phyloP scores from a whole-genome alignment of 179 eudicot genomes.

The Kewa caespitosa region DNA sequence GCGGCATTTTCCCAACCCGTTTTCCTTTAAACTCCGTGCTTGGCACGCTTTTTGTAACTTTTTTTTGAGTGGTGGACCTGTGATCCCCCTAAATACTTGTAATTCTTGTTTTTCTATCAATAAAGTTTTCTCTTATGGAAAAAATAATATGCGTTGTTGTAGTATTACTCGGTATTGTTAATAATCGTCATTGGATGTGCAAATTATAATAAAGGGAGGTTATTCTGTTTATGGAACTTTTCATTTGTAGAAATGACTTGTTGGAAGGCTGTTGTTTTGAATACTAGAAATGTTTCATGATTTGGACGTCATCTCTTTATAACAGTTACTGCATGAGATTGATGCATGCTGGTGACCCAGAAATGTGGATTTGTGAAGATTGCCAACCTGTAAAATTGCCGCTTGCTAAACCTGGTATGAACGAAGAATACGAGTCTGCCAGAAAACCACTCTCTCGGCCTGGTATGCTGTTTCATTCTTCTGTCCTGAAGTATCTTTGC shows the following conservation, averaged over 20 bases:
- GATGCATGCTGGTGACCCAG: neutral
- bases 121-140: no score
- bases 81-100: no score
- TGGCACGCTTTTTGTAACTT: no score
- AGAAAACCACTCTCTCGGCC: slow-evolving; percentile 13
- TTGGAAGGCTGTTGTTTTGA: neutral
- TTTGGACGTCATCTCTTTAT: slow-evolving; percentile 1
- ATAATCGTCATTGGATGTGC: neutral
- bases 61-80: no score
- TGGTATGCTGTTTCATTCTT: slow-evolving; percentile 9
- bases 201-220: neutral
- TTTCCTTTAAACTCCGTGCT: no score
- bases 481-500: neutral
- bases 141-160: neutral
- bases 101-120: no score
- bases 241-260: slow-evolving; percentile 3
- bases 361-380: slow-evolving; percentile 35
- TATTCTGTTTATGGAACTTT: neutral
- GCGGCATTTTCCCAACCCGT: no score
- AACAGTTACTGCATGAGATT: slow-evolving; percentile 36
- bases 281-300: neutral
- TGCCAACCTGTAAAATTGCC: slow-evolving; percentile 18
- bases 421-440: no score
- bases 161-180: neutral
- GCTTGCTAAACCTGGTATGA: slow-evolving; percentile 19